Percentiles rank a stretch among this genome's conserved stretches.
Evolutionary conservation across 371 early-diverging fungal genomes (phyloP).

Genomic region (Mucor lusitanicus): DNA sequence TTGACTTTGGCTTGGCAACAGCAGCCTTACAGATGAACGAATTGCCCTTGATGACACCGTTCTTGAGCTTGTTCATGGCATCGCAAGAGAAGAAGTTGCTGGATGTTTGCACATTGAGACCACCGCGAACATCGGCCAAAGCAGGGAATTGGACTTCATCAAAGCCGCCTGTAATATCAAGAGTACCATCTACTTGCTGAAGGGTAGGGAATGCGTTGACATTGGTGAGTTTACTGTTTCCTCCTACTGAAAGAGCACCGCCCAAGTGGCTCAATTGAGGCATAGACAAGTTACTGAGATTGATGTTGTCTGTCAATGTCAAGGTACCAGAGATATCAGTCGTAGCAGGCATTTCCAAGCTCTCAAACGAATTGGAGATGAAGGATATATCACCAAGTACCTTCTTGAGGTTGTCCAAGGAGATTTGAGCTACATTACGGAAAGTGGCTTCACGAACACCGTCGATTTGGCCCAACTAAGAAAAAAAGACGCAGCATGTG

Average conservation of each 20-base stretch:
- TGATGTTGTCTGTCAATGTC: constrained; percentile 48
- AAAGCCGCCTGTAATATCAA: constrained; percentile 57
- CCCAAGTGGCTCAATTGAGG: constrained; percentile 47
- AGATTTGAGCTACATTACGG: constrained; percentile 39
- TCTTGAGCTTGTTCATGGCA: constrained; percentile 28
- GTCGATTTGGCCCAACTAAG: constrained; percentile 33
- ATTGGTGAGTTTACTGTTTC: constrained; percentile 40
- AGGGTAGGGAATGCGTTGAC: constrained; percentile 50
- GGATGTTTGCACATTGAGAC: constrained; percentile 45
- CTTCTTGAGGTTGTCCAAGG: constrained; percentile 29
- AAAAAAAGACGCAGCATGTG: neutral
- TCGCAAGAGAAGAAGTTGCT: constrained; percentile 39
- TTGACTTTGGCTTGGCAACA: constrained; percentile 34
- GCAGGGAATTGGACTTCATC: constrained; percentile 44
- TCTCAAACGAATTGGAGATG: constrained; percentile 44
- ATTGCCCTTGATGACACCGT: constrained; percentile 43
- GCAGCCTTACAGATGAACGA: constrained; percentile 32
- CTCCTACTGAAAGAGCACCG: constrained; percentile 54
- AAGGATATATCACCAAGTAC: constrained; percentile 51
- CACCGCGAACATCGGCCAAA: constrained; percentile 47
- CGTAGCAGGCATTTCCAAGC: constrained; percentile 37
- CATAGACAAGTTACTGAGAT: constrained; percentile 45
- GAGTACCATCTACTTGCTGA: constrained; percentile 51
- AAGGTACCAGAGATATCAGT: constrained; percentile 49
- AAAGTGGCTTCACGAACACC: constrained; percentile 25